Evolutionary conservation across 2,329 filamentous ascomycete genomes (phyloP).

Genomic region (Lomentospora prolificans): DNA sequence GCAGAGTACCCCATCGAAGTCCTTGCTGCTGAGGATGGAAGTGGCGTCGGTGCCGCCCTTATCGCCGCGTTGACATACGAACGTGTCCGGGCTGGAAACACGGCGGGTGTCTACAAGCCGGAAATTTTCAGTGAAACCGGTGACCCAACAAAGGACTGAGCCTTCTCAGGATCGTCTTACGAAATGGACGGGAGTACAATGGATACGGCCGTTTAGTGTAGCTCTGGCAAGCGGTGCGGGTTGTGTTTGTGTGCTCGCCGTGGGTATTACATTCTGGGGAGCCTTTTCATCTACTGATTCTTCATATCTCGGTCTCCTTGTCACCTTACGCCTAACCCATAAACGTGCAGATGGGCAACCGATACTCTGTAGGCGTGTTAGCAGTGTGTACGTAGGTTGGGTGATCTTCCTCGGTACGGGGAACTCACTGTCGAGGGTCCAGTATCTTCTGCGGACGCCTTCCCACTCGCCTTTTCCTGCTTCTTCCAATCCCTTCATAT

Average conservation of each 20-base stretch:
- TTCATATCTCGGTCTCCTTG: not conserved
- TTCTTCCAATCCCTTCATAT: slow-evolving; percentile 53
- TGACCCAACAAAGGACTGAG: not conserved
- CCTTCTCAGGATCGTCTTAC: not conserved
- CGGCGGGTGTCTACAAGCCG: slow-evolving; percentile 54
- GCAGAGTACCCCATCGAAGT: slow-evolving; percentile 84
- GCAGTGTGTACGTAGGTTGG: slow-evolving; percentile 12
- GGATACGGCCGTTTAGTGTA: not conserved
- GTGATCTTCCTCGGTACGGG: slow-evolving; percentile 4
- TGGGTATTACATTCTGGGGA: not conserved
- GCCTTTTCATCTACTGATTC: not conserved
- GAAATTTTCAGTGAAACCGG: slow-evolving; percentile 41
- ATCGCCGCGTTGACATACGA: slow-evolving; percentile 70
- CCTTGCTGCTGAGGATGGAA: slow-evolving; percentile 85
- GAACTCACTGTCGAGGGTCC: slow-evolving; percentile 64
- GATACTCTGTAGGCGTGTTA: slow-evolving; percentile 45
- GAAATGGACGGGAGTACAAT: not conserved
- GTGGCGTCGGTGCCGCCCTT: slow-evolving; percentile 71
- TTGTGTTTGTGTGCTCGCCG: not conserved
- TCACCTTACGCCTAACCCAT: slow-evolving; percentile 39
- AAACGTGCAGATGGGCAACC: slow-evolving; percentile 64
- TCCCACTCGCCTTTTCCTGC: slow-evolving; percentile 72
- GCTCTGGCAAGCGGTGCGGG: not conserved
- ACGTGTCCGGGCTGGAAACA: slow-evolving; percentile 52
- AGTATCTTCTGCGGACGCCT: slow-evolving; percentile 80